phyloP scores from a whole-genome alignment of 73 alveolate species.

The Loxodes magnus region DNA sequence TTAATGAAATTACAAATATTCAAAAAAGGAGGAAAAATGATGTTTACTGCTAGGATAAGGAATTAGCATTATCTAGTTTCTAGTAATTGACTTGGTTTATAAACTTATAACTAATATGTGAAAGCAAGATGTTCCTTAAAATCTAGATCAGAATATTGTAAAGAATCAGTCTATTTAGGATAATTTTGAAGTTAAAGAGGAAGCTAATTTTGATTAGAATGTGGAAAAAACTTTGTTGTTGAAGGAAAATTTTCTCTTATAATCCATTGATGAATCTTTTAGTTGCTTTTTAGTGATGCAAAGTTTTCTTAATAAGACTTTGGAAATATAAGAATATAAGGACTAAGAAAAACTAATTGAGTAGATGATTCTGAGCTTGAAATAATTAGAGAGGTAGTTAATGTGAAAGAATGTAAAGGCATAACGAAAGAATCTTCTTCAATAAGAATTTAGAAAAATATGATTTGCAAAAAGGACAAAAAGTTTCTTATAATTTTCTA shows the following conservation, averaged over 20 bases:
- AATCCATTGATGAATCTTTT: constrained; percentile 7
- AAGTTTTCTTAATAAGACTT: background rate
- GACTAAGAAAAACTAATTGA: constrained; percentile 9
- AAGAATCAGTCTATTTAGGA: too few species aligned
- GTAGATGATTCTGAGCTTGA: constrained; percentile 5
- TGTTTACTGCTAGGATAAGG: constrained; percentile 11
- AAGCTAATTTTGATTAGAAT: background rate
- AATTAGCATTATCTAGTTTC: constrained; percentile 21
- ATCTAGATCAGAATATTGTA: background rate
- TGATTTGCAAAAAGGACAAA: background rate
- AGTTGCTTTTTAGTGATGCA: background rate
- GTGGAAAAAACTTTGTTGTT: constrained; percentile 3
- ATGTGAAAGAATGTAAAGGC: too few species aligned
- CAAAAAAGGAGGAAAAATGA: constrained; percentile 24
- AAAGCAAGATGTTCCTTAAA: constrained; percentile 21
- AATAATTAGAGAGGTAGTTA: background rate
- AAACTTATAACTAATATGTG: constrained; percentile 33
- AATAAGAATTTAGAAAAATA: background rate
- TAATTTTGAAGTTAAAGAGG: constrained; percentile 3
- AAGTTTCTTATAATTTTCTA: background rate
- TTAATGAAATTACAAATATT: constrained; percentile 48
- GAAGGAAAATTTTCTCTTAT: background rate
- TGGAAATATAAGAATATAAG: background rate
- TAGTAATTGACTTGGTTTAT: constrained; percentile 21
- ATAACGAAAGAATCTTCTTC: constrained; percentile 6